Evolutionary conservation across 768 basidiomycete genomes (phyloP), one percentile per base, ranked within the genome.

Genomic region (Auricularia auricula-judae): DNA sequence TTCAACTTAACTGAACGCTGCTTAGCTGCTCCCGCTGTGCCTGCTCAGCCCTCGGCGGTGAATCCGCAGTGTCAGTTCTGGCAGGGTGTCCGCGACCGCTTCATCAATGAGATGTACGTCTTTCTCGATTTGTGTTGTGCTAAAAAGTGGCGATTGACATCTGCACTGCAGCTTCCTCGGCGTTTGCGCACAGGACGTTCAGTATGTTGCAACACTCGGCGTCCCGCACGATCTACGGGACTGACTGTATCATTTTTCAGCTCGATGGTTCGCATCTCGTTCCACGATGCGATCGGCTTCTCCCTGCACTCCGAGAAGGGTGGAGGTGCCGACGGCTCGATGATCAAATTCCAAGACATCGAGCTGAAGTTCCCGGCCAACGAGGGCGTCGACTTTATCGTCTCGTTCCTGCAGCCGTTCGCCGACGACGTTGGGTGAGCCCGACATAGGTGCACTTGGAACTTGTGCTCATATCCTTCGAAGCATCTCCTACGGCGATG

Each of bases 401-500:
- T 66, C 63, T 62, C 67, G 39, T 64, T 72, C 65, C 64, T 65
- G 43, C 43, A 44, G 43, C 43, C 43, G 18, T 44, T 68, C 61
- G 63, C 65, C 35, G 29, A 29, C 0, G 29, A 29, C 0, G 29
- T 29, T 29, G 29, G 29, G 29, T 29, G 2, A 29, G 29, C 60
- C 43, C 36, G 43, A 44, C 43, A 18, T 44, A 11, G 43, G 43
- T 1, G 10, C 43, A 44, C 11, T 44, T 10, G 43, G 43, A 44
- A 10, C 43, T 44, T 18, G 43, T 44, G 3, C 43, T 44, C 0
- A 44, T 65, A 7, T n/a, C 21, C 56, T 44, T 85, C 70, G 63
- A 69, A 62, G n/a, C 61, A 65, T 71, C 61, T 68, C 67, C n/a
- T 61, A 68, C 11, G 70, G 69, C 21, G 65, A 74, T 67, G 71